Evolutionary conservation across 2,329 filamentous ascomycete genomes (phyloP), one percentile per base, ranked within the genome.

Genomic region (Xylariaceae sp.): DNA sequence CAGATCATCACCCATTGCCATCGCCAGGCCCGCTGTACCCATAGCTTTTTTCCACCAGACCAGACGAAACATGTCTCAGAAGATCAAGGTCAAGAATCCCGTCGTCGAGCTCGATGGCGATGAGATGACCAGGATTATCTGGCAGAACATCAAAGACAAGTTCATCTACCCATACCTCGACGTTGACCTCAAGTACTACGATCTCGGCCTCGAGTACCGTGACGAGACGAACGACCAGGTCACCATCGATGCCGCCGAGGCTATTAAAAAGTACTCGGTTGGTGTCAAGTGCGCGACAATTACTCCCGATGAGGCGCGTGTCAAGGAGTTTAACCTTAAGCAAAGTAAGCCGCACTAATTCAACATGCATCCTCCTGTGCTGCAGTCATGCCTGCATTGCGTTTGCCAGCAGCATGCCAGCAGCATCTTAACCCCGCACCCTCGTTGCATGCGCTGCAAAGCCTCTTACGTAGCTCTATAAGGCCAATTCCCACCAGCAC

Each of bases 31-130:
- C n/a, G 66, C 65, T 40, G 63, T 65, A 17, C 67, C 73, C 12
- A 66, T 73, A 33, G 70, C 69, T 45, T 58, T 73, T 43, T 73
- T 71, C 62, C 72, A 72, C 64, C 63, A 71, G 50, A 71, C 69
- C 61, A 70, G 70, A 51, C 75, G 76, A 74, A 82, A 76, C 69
- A 86, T 88, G 84, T 80, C 82, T 69, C 81, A 85, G 73, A 99
- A 98, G 89, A 98, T 98, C 85, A 95, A 96, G 86, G 95, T 99
- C 82, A 93, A 96, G 87, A 98, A 96, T 79, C 95, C 95, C 66
- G 88, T 99, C 75, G 95, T 99, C 76, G 95, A 98, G 82, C 86
- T 98, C 71, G 94, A 98, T 76, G 94, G 94, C 72, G 87, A 89
- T 70, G 87, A 92, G 88, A 98, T 98, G 95, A 99, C 95, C 70